Evolutionary conservation across 208 protist species (phyloP).

Genomic region (Leptomonas pyrrhocoris): DNA sequence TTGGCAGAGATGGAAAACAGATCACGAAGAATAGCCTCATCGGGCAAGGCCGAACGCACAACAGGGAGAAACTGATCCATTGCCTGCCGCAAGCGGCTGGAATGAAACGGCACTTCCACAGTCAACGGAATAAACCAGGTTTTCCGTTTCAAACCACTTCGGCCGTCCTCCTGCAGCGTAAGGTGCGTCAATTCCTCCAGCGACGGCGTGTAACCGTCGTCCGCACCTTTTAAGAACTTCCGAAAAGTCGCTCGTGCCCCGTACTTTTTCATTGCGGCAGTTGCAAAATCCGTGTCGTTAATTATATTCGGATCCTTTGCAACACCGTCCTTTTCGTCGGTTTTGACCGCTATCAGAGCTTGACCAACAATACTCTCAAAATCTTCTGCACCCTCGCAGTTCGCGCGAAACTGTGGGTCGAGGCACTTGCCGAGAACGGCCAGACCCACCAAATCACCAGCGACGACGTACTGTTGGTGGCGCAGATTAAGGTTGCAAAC

Average conservation of each 20-base stretch:
- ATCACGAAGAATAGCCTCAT: conserved; percentile 56
- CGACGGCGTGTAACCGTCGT: conserved; percentile 83
- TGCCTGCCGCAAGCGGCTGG: conserved; percentile 55
- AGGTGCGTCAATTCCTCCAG: conserved; percentile 78
- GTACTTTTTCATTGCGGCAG: conserved; percentile 63
- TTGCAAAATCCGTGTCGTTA: conserved; percentile 64
- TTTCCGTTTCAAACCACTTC: conserved; percentile 88
- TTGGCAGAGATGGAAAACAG: conserved; percentile 43
- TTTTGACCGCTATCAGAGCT: conserved; percentile 51
- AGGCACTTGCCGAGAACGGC: conserved; percentile 85
- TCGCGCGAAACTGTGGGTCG: conserved; percentile 87
- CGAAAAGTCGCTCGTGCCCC: conserved; percentile 62
- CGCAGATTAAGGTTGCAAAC: conserved; percentile 81
- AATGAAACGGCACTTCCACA: conserved; percentile 87
- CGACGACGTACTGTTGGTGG: conserved; percentile 85
- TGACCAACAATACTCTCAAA: conserved; percentile 33
- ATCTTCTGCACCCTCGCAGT: conserved; percentile 38
- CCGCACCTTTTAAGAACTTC: conserved; percentile 80
- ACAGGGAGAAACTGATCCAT: conserved; percentile 81
- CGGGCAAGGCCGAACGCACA: conserved; percentile 67
- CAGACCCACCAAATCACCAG: conserved; percentile 73
- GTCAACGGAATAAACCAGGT: conserved; percentile 89
- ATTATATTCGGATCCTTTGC: conserved; percentile 52
- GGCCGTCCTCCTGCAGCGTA: conserved; percentile 80
- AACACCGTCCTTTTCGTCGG: conserved; percentile 74